Percentiles rank a stretch among this genome's conserved stretches.
Evolutionary conservation across 257 asterid species (phyloP).

Genomic region (Salvia rosmarinus): DNA sequence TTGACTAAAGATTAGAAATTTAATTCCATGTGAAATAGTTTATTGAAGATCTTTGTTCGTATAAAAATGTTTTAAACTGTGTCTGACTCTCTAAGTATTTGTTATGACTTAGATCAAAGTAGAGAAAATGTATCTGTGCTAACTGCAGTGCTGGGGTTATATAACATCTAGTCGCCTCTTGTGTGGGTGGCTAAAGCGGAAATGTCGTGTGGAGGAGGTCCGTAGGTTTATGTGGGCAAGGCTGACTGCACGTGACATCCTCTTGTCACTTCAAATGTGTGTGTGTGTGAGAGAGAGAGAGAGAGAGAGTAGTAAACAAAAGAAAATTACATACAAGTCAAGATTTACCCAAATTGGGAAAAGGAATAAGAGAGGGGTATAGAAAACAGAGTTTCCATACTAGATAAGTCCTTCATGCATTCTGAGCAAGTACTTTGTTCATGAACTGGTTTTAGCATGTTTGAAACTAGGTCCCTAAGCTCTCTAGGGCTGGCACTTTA

Average conservation of each 20-base stretch:
- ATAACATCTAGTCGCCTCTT: not conserved
- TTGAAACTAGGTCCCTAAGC: slow-evolving; percentile 4
- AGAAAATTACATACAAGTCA: not conserved
- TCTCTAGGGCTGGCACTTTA: not conserved
- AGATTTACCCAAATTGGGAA: not conserved
- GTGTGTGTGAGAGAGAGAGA: not conserved
- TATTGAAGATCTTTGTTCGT: too few species aligned
- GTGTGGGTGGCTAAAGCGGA: not conserved
- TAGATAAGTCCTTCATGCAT: not conserved
- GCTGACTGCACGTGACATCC: not conserved
- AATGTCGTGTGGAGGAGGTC: not conserved
- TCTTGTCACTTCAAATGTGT: not conserved
- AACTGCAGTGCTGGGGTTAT: not conserved
- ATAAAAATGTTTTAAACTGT: too few species aligned
- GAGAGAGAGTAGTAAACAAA: not conserved
- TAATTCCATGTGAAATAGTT: too few species aligned
- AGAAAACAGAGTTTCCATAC: not conserved
- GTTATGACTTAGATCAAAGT: not conserved
- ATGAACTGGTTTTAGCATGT: slow-evolving; percentile 7
- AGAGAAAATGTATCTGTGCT: too few species aligned
- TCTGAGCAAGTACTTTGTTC: not conserved
- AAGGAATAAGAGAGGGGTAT: not conserved
- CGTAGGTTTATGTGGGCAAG: not conserved
- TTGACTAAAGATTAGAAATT: not conserved
- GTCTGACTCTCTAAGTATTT: too few species aligned